These are phyloP conservation scores for Eremothecium coryli DNA, from an alignment of 1,139 yeast species.

Conservation along the genomic window DNA sequence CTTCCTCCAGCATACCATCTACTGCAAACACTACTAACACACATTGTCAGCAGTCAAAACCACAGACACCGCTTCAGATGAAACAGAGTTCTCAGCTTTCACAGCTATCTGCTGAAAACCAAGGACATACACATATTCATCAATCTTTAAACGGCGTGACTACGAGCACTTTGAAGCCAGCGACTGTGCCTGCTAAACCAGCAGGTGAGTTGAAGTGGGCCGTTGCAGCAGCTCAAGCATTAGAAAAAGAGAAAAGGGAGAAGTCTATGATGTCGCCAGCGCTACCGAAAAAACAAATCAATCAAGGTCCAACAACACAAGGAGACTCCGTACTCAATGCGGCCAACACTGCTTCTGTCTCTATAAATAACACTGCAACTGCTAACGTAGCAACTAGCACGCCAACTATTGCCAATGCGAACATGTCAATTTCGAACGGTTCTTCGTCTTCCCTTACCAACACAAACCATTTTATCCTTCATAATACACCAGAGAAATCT, in stretches of 20 bases:
- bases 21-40: conserved; percentile 9
- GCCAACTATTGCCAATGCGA: conserved; percentile 13
- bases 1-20: conserved; percentile 11
- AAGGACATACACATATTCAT: conserved; percentile 27
- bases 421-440: neutral
- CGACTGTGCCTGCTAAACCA: conserved; percentile 56
- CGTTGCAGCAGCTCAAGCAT: conserved; percentile 49
- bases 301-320: conserved; percentile 14
- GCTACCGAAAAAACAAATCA: too few relatives aligned
- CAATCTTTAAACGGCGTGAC: conserved; percentile 26
- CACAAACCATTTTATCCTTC: neutral
- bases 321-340: conserved; percentile 11
- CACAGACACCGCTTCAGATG: conserved; percentile 12
- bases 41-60: conserved; percentile 7
- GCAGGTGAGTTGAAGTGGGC: conserved; percentile 64
- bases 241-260: conserved; percentile 21
- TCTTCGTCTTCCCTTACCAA: neutral
- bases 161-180: conserved; percentile 52
- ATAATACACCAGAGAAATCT: conserved; percentile 1
- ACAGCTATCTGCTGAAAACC: conserved; percentile 9
- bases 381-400: conserved; percentile 12
- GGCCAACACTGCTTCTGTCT: conserved; percentile 10
- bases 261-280: conserved; percentile 8
- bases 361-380: conserved; percentile 13
- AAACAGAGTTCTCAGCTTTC: conserved; percentile 7